Evolutionary conservation across 2,329 filamentous ascomycete genomes (phyloP).

Genomic region (Chalaropsis ovoidea): DNA sequence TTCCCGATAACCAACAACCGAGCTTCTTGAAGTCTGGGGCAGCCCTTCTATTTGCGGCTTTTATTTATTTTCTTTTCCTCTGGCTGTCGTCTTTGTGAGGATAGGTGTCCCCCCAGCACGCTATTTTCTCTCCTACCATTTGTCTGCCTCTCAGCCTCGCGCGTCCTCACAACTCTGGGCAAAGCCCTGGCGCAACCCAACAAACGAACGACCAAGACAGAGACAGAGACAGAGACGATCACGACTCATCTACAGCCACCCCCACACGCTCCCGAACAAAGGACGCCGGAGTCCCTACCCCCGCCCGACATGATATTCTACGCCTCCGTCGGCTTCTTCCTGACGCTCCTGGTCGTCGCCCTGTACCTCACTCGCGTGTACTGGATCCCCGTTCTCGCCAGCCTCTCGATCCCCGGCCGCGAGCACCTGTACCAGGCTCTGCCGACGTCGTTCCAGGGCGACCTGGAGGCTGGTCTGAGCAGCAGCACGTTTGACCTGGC

Average conservation of each 20-base stretch:
- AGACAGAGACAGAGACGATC: no score
- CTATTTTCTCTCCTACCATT: no score
- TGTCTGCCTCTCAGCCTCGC: no score
- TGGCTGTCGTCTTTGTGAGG: no score
- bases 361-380: slow-evolving; percentile 70
- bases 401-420: slow-evolving; percentile 42
- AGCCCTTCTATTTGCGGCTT: not conserved
- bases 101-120: no score
- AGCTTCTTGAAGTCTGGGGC: not conserved
- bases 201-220: no score
- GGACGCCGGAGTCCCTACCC: no score
- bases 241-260: no score
- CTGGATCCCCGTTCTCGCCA: slow-evolving; percentile 64
- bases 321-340: slow-evolving; percentile 63
- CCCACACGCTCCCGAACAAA: no score
- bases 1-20: no score
- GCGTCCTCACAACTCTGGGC: no score
- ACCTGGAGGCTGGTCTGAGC: slow-evolving; percentile 79
- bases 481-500: slow-evolving; percentile 74
- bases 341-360: slow-evolving; percentile 60
- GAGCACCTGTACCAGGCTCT: slow-evolving; percentile 67
- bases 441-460: slow-evolving; percentile 64
- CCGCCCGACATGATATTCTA: slow-evolving; percentile 62
- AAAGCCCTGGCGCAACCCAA: no score
- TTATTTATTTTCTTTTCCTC: not conserved